Evolutionary conservation across 805 yeast species (phyloP).

Genomic region (Yamadazyma kitorensis): DNA sequence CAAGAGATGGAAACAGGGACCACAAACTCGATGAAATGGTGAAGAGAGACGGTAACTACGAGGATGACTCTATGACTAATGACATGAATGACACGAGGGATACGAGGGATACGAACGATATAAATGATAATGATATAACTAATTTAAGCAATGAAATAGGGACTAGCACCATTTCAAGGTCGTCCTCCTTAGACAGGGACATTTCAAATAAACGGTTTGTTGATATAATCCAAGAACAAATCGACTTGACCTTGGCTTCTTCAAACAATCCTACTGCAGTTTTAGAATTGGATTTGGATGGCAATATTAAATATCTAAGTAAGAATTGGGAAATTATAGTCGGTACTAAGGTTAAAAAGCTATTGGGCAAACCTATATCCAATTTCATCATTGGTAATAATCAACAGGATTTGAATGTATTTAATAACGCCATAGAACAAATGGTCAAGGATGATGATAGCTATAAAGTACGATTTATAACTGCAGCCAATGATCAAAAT

Average conservation of each 20-base stretch:
- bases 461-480: slow-evolving; percentile 72
- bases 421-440: slow-evolving; percentile 63
- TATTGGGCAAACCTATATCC: slow-evolving; percentile 56
- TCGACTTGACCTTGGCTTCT: slow-evolving; percentile 62
- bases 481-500: slow-evolving; percentile 37
- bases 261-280: slow-evolving; percentile 72
- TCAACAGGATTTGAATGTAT: slow-evolving; percentile 62
- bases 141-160: too few relatives aligned
- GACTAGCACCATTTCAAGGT: too few relatives aligned
- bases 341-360: slow-evolving; percentile 58
- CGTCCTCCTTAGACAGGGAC: too few relatives aligned
- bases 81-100: too few relatives aligned
- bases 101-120: too few relatives aligned
- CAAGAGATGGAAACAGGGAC: background rate
- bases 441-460: slow-evolving; percentile 75
- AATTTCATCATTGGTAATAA: slow-evolving; percentile 61
- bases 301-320: slow-evolving; percentile 72
- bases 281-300: slow-evolving; percentile 77
- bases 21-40: too few relatives aligned
- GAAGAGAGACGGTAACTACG: too few relatives aligned
- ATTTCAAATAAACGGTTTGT: slow-evolving; percentile 6
- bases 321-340: slow-evolving; percentile 77
- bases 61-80: too few relatives aligned
- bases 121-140: too few relatives aligned
- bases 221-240: slow-evolving; percentile 37